Conservation (phyloP, 805 yeast species). For the Hanseniaspora nectarophila region DNA sequence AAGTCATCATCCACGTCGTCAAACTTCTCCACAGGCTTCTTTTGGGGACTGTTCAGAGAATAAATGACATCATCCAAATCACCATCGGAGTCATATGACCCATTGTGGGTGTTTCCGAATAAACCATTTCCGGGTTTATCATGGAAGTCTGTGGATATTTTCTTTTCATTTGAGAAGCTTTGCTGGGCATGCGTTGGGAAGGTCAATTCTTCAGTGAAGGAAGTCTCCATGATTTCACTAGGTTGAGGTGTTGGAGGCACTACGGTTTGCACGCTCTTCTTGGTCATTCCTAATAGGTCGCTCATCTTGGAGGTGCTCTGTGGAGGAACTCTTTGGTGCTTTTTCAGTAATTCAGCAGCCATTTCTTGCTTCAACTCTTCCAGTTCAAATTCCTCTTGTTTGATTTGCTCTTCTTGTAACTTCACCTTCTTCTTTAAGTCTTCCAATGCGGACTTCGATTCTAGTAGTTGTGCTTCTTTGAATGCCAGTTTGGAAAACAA, state of each 20-base stretch:
- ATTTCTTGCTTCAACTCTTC: conserved; percentile 28
- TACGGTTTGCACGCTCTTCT: neutral
- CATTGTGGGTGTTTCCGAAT: neutral
- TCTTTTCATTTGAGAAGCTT: neutral
- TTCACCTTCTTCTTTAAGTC: conserved; percentile 37
- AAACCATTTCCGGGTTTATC: neutral
- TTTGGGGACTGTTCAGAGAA: conserved; percentile 12
- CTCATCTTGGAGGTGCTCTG: neutral
- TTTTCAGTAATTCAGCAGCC: conserved; percentile 21
- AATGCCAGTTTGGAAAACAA: conserved; percentile 35
- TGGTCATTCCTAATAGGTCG: neutral
- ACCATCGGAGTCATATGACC: neutral
- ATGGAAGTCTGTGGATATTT: neutral
- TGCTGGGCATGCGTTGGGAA: neutral
- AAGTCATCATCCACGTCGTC: neutral
- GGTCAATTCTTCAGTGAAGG: conserved; percentile 4
- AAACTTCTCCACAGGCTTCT: neutral
- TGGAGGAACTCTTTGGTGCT: neutral
- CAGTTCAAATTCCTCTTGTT: conserved; percentile 30
- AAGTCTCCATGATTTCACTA: conserved; percentile 6
- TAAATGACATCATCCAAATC: conserved; percentile 11
- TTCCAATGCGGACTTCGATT: conserved; percentile 45
- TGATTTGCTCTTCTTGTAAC: conserved; percentile 40
- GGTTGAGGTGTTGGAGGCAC: neutral
- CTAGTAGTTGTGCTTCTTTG: conserved; percentile 58